A percentile compares a stretch with the other conserved stretches of the same genome.
Evolutionary conservation across 768 basidiomycete species (phyloP).

Genomic region (Agaricus blazei): DNA sequence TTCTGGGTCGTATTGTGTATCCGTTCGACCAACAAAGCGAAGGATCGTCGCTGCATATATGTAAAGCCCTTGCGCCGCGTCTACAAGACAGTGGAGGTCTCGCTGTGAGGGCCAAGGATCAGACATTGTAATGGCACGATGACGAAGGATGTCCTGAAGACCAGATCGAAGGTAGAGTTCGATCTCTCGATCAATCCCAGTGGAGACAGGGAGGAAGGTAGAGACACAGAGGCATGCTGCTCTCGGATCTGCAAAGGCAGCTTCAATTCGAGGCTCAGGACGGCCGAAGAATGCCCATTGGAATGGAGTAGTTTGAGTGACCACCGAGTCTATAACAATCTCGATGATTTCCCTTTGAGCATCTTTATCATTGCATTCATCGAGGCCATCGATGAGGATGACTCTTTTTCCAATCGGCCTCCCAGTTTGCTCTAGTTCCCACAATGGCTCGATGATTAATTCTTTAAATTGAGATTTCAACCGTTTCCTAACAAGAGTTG

Average conservation of each 20-base stretch:
- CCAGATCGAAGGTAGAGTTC: too few species aligned
- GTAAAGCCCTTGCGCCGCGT: too few species aligned
- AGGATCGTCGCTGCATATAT: too few species aligned
- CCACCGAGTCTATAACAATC: neutral
- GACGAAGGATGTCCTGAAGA: too few species aligned
- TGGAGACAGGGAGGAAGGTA: neutral
- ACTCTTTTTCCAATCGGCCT: neutral
- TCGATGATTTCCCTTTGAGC: neutral
- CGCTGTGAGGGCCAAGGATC: too few species aligned
- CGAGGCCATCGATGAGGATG: conserved; percentile 1
- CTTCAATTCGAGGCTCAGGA: neutral
- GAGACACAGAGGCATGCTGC: neutral
- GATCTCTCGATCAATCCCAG: too few species aligned
- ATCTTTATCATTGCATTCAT: neutral
- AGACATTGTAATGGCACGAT: too few species aligned
- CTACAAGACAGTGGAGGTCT: too few species aligned
- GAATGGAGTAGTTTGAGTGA: neutral
- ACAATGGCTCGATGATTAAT: neutral
- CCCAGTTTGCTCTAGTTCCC: neutral
- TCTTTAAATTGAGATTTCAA: neutral
- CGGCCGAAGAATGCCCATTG: conserved; percentile 1
- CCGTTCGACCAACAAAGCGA: too few species aligned
- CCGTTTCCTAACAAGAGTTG: neutral
- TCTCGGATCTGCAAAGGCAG: neutral
- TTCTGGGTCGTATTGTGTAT: too few species aligned